A percentile compares a stretch with the other conserved stretches of the same genome.
phyloP scores from a whole-genome alignment of 73 alveolate species.

The Loxodes magnus region DNA sequence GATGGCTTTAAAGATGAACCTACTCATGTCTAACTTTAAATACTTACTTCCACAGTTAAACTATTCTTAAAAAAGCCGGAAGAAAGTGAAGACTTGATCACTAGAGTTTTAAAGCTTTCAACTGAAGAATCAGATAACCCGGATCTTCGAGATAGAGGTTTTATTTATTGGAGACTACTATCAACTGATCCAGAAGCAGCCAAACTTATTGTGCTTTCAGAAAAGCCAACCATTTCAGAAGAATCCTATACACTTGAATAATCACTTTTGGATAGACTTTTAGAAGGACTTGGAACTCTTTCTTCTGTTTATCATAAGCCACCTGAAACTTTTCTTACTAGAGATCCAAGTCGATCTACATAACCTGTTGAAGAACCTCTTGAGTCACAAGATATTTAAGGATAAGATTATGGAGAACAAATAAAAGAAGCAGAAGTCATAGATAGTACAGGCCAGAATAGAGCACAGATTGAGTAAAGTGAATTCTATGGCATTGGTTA shows the following conservation, averaged over 20 bases:
- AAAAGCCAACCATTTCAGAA: slow-evolving; percentile 33
- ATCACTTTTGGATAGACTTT: slow-evolving; percentile 59
- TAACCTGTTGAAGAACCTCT: too few species aligned
- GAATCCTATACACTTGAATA: slow-evolving; percentile 6
- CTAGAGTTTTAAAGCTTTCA: slow-evolving; percentile 41
- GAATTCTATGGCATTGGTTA: too few species aligned
- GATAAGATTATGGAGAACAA: slow-evolving; percentile 9
- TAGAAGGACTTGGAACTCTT: slow-evolving; percentile 82
- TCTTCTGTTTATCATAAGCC: slow-evolving; percentile 90
- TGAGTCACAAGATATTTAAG: slow-evolving; percentile 1
- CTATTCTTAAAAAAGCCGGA: slow-evolving; percentile 85
- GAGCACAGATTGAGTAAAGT: background rate
- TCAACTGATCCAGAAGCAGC: slow-evolving; percentile 88
- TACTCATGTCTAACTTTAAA: slow-evolving; percentile 22
- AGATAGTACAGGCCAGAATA: background rate
- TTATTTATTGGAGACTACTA: slow-evolving; percentile 89
- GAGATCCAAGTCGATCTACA: too few species aligned
- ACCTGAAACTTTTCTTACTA: slow-evolving; percentile 88
- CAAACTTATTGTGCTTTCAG: slow-evolving; percentile 45
- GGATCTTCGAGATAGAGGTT: slow-evolving; percentile 98
- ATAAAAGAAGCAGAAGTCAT: slow-evolving; percentile 3
- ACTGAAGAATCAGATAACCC: slow-evolving; percentile 90
- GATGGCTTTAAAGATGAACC: slow-evolving; percentile 89
- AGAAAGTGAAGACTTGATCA: slow-evolving; percentile 69
- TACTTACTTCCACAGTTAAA: slow-evolving; percentile 87